A percentile compares a stretch with the other conserved stretches of the same genome.
These are phyloP conservation scores for Pleurotus platypus DNA, from an alignment of 768 basidiomycete genomes.

Conservation along the genomic window DNA sequence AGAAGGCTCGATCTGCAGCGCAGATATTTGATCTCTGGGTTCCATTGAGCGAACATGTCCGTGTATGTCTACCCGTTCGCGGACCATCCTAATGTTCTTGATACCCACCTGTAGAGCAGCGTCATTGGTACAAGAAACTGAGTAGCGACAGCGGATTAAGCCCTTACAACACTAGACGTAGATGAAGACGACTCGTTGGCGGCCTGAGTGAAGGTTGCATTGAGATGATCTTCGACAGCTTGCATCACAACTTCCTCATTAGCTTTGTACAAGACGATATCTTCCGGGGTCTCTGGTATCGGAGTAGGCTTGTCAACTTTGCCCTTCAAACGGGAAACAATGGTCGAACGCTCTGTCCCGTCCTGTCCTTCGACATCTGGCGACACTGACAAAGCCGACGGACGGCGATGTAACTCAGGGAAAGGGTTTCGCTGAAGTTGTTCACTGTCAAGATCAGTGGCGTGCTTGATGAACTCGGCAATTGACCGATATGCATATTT, in stretches of 20 bases:
- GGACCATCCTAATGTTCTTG: conserved; percentile 46
- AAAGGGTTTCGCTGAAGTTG: conserved; percentile 41
- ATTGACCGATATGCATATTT: conserved; percentile 59
- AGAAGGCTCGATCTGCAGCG: conserved; percentile 46
- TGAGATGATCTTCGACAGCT: conserved; percentile 22
- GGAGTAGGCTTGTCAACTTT: conserved; percentile 7
- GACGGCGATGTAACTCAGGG: conserved; percentile 35
- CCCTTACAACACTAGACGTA: too few species aligned
- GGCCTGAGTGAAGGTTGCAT: background rate
- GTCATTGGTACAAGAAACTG: too few species aligned
- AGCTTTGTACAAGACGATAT: conserved; percentile 22
- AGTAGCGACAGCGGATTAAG: too few species aligned
- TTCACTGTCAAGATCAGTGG: conserved; percentile 34
- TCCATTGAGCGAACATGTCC: conserved; percentile 67
- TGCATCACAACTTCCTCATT: conserved; percentile 24
- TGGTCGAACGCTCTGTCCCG: background rate
- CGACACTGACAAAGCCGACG: conserved; percentile 18
- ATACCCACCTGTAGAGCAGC: conserved; percentile 16
- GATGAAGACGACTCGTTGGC: too few species aligned
- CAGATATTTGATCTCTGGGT: conserved; percentile 45
- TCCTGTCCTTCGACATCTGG: conserved; percentile 4
- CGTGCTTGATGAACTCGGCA: conserved; percentile 53
- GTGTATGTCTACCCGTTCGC: conserved; percentile 67
- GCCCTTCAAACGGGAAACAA: background rate
- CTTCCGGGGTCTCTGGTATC: conserved; percentile 9